A percentile compares a stretch with the other conserved stretches of the same genome.
Evolutionary conservation across 1,139 yeast genomes (phyloP).

Genomic region (Candida gigantensis): DNA sequence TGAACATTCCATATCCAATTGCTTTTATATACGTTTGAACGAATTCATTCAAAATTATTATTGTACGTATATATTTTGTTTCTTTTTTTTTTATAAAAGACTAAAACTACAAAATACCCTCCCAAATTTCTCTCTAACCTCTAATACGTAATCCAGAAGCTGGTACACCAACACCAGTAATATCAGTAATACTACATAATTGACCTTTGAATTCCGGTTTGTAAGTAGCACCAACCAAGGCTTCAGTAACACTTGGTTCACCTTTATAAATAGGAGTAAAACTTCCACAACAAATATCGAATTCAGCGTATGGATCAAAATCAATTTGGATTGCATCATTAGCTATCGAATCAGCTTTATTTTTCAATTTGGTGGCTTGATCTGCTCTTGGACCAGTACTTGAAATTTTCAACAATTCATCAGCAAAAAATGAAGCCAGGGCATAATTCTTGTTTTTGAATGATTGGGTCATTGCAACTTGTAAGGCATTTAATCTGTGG

Average conservation of each 20-base stretch:
- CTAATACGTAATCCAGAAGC: constrained; percentile 85
- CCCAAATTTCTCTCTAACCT: constrained; percentile 6
- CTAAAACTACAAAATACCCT: neutral
- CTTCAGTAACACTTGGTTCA: constrained; percentile 67
- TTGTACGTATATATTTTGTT: too few relatives aligned
- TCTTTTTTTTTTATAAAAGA: neutral
- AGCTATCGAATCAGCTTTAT: constrained; percentile 75
- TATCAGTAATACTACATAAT: constrained; percentile 70
- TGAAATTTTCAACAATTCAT: constrained; percentile 70
- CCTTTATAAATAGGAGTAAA: constrained; percentile 88
- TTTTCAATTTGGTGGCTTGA: constrained; percentile 80
- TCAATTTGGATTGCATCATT: constrained; percentile 88
- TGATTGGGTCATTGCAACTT: constrained; percentile 93
- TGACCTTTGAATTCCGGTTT: constrained; percentile 76
- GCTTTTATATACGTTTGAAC: too few relatives aligned
- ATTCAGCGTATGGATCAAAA: constrained; percentile 89
- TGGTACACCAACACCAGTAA: constrained; percentile 87
- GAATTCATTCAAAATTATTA: too few relatives aligned
- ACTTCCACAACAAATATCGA: constrained; percentile 85
- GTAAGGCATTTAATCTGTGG: constrained; percentile 84
- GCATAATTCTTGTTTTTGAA: constrained; percentile 86
- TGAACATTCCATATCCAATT: too few relatives aligned
- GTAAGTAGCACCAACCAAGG: constrained; percentile 90
- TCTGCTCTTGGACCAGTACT: constrained; percentile 81
- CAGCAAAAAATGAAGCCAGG: constrained; percentile 88